phyloP scores from a whole-genome alignment of 345 rosid genomes.

The Syzygium aromaticum region DNA sequence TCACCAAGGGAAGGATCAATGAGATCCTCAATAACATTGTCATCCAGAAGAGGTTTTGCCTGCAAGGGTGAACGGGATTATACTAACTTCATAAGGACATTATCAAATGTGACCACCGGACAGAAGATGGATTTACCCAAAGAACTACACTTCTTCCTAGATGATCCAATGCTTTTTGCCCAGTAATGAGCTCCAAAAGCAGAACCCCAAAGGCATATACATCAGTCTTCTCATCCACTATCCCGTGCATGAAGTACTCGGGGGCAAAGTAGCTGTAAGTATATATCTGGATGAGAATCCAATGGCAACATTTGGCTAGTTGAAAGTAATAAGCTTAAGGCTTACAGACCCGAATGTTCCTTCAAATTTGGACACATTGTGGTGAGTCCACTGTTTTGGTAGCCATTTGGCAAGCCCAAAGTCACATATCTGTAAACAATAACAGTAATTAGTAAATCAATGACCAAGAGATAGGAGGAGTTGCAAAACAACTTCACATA shows the following conservation, averaged over 20 bases:
- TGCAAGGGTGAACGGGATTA: conserved; percentile 9
- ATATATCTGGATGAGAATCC: not conserved
- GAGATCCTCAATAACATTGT: conserved; percentile 35
- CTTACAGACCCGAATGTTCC: conserved; percentile 88
- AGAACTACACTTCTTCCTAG: conserved; percentile 61
- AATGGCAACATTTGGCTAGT: not conserved
- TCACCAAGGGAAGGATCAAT: conserved; percentile 57
- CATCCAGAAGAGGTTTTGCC: conserved; percentile 80
- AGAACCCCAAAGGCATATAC: conserved; percentile 85
- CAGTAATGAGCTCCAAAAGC: conserved; percentile 81
- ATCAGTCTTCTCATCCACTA: conserved; percentile 92
- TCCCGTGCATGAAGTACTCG: conserved; percentile 88
- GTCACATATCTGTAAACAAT: conserved; percentile 60
- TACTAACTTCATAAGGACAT: not conserved
- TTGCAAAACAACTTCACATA: not conserved
- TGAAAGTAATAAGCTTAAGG: not conserved
- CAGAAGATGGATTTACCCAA: conserved; percentile 42
- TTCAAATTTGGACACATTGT: conserved; percentile 79
- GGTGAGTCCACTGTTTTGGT: conserved; percentile 74
- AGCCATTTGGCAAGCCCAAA: conserved; percentile 97
- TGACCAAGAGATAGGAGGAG: not conserved
- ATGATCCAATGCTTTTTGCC: conserved; percentile 65
- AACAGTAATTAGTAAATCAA: not conserved
- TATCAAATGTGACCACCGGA: not conserved
- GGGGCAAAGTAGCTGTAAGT: conserved; percentile 77